These are phyloP conservation scores for Lunasporangiospora selenospora DNA, from an alignment of 192 early-diverging fungal species.

Conservation along the genomic window DNA sequence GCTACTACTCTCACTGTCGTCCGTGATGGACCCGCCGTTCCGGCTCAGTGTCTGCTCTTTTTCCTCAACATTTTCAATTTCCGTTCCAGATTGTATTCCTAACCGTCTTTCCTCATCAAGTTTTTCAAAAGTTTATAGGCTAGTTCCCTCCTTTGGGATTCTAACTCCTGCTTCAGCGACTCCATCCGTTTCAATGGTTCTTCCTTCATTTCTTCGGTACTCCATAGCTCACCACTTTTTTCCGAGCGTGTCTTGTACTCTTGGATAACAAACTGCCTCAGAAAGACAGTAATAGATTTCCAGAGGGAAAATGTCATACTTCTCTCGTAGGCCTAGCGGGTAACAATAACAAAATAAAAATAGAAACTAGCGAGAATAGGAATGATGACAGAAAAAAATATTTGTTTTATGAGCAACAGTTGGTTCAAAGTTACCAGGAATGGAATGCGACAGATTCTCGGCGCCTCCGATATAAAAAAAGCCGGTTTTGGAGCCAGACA, in stretches of 20 bases:
- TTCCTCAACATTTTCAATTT: no score
- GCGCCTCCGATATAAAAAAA: background rate
- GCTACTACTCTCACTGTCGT: no score
- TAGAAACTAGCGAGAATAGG: background rate
- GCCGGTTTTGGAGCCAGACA: slow-evolving; percentile 1
- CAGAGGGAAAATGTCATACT: slow-evolving; percentile 2
- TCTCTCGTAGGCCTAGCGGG: background rate
- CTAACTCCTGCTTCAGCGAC: no score
- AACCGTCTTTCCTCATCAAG: no score
- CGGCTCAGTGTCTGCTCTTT: no score
- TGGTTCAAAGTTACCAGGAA: background rate
- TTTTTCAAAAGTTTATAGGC: no score
- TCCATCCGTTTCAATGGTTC: no score
- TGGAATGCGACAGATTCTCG: slow-evolving; percentile 1
- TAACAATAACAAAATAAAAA: no score
- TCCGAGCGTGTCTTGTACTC: background rate
- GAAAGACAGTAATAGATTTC: slow-evolving; percentile 3
- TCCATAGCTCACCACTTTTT: background rate
- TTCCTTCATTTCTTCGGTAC: background rate
- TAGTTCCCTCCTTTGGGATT: no score
- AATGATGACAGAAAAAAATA: background rate
- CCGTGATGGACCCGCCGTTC: no score
- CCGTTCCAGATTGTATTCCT: no score
- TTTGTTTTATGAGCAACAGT: background rate
- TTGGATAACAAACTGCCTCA: background rate